Conservation (phyloP, 1,139 yeast genomes). For the Yamadazyma trypodendri region DNA sequence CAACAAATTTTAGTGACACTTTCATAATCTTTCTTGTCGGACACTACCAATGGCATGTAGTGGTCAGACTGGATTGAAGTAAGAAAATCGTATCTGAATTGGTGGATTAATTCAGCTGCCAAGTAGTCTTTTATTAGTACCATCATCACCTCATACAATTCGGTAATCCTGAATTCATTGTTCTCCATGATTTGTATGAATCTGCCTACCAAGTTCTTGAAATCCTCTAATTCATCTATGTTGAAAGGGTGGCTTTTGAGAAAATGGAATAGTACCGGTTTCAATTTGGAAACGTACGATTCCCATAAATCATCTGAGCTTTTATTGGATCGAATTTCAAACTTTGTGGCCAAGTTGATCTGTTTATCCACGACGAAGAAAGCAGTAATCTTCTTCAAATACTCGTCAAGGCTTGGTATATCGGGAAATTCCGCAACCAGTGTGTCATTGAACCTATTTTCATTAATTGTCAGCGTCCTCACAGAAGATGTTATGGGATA, state of each 20-base stretch:
- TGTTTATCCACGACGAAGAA: conserved; percentile 76
- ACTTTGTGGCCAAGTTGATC: conserved; percentile 56
- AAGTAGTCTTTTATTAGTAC: conserved; percentile 58
- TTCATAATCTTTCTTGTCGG: conserved; percentile 58
- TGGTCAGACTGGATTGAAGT: conserved; percentile 74
- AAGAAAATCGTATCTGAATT: conserved; percentile 62
- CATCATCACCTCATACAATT: conserved; percentile 63
- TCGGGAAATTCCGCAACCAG: conserved; percentile 23
- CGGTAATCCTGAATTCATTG: conserved; percentile 58
- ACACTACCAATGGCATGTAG: conserved; percentile 80
- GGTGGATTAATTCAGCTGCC: conserved; percentile 53
- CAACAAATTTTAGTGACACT: conserved; percentile 66
- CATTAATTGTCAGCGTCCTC: conserved; percentile 12
- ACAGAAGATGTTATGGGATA: conserved; percentile 54
- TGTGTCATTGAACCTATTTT: conserved; percentile 14
- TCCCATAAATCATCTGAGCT: conserved; percentile 80
- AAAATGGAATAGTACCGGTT: conserved; percentile 49
- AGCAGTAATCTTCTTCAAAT: conserved; percentile 67
- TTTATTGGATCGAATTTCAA: conserved; percentile 51
- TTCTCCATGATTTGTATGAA: conserved; percentile 78
- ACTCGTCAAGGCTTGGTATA: conserved; percentile 40
- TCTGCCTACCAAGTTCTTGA: conserved; percentile 63
- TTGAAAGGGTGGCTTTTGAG: conserved; percentile 30
- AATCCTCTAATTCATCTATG: conserved; percentile 33
- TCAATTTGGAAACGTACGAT: conserved; percentile 56